Conservation (phyloP, 1,284 basidiomycete genomes). For the Acaromyces ingoldii region DNA sequence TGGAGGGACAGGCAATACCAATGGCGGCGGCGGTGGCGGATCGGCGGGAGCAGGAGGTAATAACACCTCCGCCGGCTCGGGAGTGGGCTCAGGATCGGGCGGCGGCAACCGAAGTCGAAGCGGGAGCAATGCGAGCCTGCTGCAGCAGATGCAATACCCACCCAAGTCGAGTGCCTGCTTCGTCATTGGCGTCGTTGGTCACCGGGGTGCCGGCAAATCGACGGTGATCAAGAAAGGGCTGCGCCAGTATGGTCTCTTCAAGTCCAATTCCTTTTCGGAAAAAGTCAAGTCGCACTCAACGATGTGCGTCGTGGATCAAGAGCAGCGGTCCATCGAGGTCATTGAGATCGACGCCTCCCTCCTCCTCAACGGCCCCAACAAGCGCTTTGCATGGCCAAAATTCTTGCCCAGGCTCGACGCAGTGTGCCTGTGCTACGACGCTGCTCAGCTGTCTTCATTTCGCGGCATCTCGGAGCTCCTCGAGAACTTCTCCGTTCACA, state of each 20-base stretch:
- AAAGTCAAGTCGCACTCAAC: constrained; percentile 43
- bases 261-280: constrained; percentile 36
- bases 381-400: constrained; percentile 44
- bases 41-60: too few relatives aligned
- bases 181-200: constrained; percentile 44
- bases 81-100: neutral
- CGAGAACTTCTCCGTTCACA: constrained; percentile 34
- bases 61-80: too few relatives aligned
- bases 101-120: constrained; percentile 29
- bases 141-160: constrained; percentile 38
- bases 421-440: constrained; percentile 46
- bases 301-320: constrained; percentile 40
- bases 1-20: neutral
- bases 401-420: constrained; percentile 42
- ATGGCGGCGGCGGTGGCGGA: neutral
- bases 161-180: constrained; percentile 40
- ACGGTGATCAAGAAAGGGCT: constrained; percentile 46
- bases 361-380: constrained; percentile 33
- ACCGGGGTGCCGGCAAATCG: constrained; percentile 35
- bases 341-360: constrained; percentile 44
- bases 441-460: constrained; percentile 36
- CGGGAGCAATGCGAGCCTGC: constrained; percentile 37
- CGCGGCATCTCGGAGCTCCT: constrained; percentile 45
- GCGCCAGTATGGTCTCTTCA: constrained; percentile 40
- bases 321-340: constrained; percentile 44